Evolutionary conservation across 352 stramenopile genomes (phyloP), one percentile per base, ranked within the genome.

Genomic region (Sclerospora graminicola): DNA sequence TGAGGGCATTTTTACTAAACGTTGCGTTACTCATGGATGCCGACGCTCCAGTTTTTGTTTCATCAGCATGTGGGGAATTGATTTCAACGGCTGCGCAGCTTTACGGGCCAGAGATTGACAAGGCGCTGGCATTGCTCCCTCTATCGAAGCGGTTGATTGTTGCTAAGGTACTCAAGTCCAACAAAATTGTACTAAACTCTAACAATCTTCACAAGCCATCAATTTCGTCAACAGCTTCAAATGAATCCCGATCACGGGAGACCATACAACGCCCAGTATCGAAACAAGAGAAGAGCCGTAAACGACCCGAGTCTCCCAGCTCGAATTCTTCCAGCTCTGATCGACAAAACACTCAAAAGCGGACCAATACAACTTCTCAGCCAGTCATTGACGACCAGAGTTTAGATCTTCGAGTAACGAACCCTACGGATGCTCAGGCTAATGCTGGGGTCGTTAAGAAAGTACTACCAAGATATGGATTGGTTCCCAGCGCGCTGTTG

Each of bases 1-100:
- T 89, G 66, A 75, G 75, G 9, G 57, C 58, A 6, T 70, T 92
- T 28, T 47, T 92, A 20, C 66, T 68, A 4, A 88, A 84, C 41
- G 60, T 89, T n/a, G 72, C 69, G 28, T 66, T 84, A 9, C 57
- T 86, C 4, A 48, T 86, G 46, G 70, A 88, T 46, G 41, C 50
- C 14, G 80, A 92, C 33, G 49, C 56, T 2, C 75, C 78, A 0
- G 66, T 88, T 23, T 65, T 72, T 14, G 61, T 86, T 8, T 59
- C 66, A 14, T 67, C 56, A 18, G 70, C 68, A 1, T 83, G 70
- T 50, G 54, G 72, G 2, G 67, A 84, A 15, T 53, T 89, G 2
- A 43, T 89, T 5, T 58, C 69, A 29, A 45, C 78, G 5, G 52
- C 58, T 1, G 64, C 60, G 8, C 59, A 63, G 16, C 51, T 78